Evolutionary conservation across 2,329 filamentous ascomycete species (phyloP).

Genomic region (Neopestalotiopsis rosae): DNA sequence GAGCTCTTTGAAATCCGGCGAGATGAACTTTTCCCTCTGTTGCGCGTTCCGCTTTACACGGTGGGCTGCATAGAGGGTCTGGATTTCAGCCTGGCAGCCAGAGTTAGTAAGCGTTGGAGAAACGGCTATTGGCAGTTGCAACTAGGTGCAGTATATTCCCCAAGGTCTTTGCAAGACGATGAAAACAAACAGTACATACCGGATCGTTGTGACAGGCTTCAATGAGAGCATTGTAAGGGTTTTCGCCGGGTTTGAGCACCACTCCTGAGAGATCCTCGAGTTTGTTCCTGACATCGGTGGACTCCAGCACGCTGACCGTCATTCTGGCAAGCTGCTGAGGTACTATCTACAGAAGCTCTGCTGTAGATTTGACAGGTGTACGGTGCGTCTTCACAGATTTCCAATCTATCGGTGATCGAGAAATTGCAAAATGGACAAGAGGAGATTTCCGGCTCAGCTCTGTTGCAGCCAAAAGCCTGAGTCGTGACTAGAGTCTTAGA

Average conservation of each 20-base stretch:
- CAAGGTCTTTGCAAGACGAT: background rate
- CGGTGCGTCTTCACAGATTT: background rate
- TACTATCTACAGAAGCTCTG: background rate
- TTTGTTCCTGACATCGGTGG: slow-evolving; percentile 53
- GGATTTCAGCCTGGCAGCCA: slow-evolving; percentile 65
- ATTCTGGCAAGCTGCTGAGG: slow-evolving; percentile 29
- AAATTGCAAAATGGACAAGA: too few relatives aligned
- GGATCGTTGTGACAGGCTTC: slow-evolving; percentile 68
- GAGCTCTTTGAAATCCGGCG: slow-evolving; percentile 70
- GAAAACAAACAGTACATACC: slow-evolving; percentile 50
- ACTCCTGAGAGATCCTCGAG: slow-evolving; percentile 61
- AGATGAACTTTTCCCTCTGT: slow-evolving; percentile 76
- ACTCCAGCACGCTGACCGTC: slow-evolving; percentile 40
- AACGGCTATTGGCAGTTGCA: background rate
- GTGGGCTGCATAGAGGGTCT: slow-evolving; percentile 75
- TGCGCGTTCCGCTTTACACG: slow-evolving; percentile 76
- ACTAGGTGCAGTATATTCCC: background rate
- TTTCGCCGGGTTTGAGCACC: slow-evolving; percentile 58
- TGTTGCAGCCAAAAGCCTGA: background rate
- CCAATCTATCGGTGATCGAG: too few relatives aligned
- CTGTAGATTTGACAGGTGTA: background rate
- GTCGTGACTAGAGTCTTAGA: background rate
- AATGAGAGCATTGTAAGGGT: slow-evolving; percentile 80
- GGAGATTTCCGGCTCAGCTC: background rate
- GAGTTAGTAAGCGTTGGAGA: background rate